Evolutionary conservation across 257 asterid genomes (phyloP), one percentile per base, ranked within the genome.

Genomic region (Solanum habrochaites): DNA sequence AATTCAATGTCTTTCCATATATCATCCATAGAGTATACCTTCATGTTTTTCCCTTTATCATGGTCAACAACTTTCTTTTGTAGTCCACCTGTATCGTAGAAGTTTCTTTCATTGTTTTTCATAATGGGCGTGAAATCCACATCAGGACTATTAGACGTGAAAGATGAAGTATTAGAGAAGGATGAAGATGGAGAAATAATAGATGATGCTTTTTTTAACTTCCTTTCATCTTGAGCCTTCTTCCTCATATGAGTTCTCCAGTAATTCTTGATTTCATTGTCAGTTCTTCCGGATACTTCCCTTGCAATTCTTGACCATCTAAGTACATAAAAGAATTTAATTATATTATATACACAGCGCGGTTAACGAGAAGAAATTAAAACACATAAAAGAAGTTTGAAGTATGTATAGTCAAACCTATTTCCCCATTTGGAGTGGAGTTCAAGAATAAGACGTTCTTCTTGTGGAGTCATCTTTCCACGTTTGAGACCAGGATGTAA

Each of bases 221-320:
- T 93, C 88, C 74, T 91, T 85, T 78, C 66, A 14, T 92, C 98
- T 88, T 93, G 99, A 85, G 97, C 98, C 87, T 90, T 91, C 86
- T 96, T 96, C 91, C 99, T 92, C 96, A 89, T 89, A 89, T 93
- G 93, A 9, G 99, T 96, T 52, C 99, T 91, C 99, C 99, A 96
- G 58, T 96, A 96, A 88, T 96, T 95, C 91, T 96, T 96, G 85
- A 96, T 95, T 88, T 96, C 99, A 85, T 96, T 96, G 73, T 96
- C 99, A 0, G 99, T 95, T 89, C 99, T 96, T 11, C 99, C 99
- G 0, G 98, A 98, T 83, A 96, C 70, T 85, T 94, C 93, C 60
- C 94, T 88, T 6, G 99, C 98, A 83, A 96, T 96, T 90, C 93
- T 94, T 27, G 98, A 96, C 99, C 99, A 96, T 89, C 99, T 96